Evolutionary conservation across 148 eudicot genomes (phyloP).

Genomic region (Selenicereus undatus): DNA sequence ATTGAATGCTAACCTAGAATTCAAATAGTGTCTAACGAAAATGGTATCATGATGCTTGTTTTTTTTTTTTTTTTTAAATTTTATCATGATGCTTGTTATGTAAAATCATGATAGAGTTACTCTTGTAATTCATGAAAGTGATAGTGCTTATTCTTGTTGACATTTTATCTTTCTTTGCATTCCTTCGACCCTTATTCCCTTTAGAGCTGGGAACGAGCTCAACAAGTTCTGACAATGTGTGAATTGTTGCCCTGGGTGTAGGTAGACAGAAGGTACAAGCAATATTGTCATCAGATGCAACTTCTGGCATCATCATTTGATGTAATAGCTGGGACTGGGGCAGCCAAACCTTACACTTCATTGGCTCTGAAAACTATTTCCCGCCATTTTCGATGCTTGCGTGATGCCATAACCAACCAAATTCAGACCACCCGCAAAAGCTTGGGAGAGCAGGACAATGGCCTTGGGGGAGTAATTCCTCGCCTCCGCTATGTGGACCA

Average conservation of each 20-base stretch:
- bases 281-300: conserved; percentile 86
- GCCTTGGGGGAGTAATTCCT: conserved; percentile 53
- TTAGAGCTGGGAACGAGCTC: background rate
- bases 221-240: background rate
- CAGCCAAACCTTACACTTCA: conserved; percentile 71
- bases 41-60: too few relatives aligned
- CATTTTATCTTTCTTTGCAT: background rate
- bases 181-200: background rate
- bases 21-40: too few relatives aligned
- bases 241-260: conserved; percentile 21
- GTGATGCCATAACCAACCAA: conserved; percentile 63
- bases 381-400: conserved; percentile 76
- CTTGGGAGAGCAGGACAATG: conserved; percentile 72
- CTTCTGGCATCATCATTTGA: conserved; percentile 71
- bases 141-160: background rate
- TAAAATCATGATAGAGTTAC: too few relatives aligned
- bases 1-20: background rate
- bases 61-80: too few relatives aligned
- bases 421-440: conserved; percentile 50
- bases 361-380: conserved; percentile 82
- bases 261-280: conserved; percentile 90
- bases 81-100: too few relatives aligned
- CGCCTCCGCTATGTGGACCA: conserved; percentile 87
- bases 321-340: conserved; percentile 60
- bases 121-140: too few relatives aligned